Evolutionary conservation across 2,329 filamentous ascomycete species (phyloP).

Genomic region (Tolypocladium ovalisporum): DNA sequence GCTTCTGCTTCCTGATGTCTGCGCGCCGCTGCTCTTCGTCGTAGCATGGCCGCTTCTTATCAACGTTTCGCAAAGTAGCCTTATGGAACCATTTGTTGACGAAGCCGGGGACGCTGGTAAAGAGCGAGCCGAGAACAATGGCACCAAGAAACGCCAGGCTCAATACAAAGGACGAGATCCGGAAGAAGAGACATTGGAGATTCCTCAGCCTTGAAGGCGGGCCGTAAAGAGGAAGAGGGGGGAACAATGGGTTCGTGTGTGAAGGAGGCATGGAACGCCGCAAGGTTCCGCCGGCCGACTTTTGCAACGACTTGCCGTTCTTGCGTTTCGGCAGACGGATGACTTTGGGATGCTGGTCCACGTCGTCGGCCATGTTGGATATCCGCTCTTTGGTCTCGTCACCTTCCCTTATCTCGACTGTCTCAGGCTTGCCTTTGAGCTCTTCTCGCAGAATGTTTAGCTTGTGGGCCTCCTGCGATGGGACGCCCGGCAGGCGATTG

Average conservation of each 20-base stretch:
- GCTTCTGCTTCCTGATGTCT: slow-evolving; percentile 43
- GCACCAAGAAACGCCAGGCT: slow-evolving; percentile 67
- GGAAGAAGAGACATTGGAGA: slow-evolving; percentile 55
- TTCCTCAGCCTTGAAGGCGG: slow-evolving; percentile 56
- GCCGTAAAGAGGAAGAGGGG: slow-evolving; percentile 72
- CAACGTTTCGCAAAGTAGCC: slow-evolving; percentile 47
- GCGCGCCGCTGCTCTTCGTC: slow-evolving; percentile 57
- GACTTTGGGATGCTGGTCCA: slow-evolving; percentile 16
- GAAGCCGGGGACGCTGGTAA: slow-evolving; percentile 51
- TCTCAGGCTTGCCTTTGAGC: slow-evolving; percentile 19
- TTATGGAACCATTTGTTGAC: slow-evolving; percentile 37
- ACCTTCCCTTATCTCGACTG: slow-evolving; percentile 14
- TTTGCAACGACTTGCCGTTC: slow-evolving; percentile 26
- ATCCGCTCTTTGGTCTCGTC: slow-evolving; percentile 14
- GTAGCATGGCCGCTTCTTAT: slow-evolving; percentile 54
- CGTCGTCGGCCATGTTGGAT: slow-evolving; percentile 18
- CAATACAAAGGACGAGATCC: slow-evolving; percentile 59
- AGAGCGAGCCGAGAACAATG: slow-evolving; percentile 64
- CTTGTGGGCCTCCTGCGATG: slow-evolving; percentile 57
- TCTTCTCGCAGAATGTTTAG: slow-evolving; percentile 53
- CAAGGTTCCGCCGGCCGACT: slow-evolving; percentile 35
- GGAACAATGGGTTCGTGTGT: slow-evolving; percentile 71
- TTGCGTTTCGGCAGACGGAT: slow-evolving; percentile 14
- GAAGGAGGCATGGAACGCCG: slow-evolving; percentile 46
- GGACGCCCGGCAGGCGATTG: slow-evolving; percentile 55